Base-by-base conservation (phyloP, 441 rosid genomes). In the Erodium chrysanthum region DNA sequence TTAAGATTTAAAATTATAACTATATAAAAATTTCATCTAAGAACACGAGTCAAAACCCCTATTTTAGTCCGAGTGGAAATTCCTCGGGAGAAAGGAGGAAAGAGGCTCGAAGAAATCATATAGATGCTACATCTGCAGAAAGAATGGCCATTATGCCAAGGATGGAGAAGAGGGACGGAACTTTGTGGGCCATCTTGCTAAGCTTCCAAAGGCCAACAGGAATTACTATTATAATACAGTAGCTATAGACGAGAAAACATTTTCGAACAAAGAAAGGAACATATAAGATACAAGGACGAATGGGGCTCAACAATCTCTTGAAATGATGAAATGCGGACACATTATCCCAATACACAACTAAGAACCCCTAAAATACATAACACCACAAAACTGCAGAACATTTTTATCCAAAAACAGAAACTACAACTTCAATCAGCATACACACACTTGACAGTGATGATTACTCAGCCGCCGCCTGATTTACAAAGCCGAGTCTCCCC, bases 341-440 rank as follows among this genome's bases (percentile, higher is more conserved):
- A 15, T 10, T 0, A 17, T 7, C 22, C 2, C 8, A 52, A 52
- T 52, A 54, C 60, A 54, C 25, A 18, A 18, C 2, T 29, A 29
- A 6, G 33, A 29, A 29, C 22, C 60, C 25, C 23, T 1, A 54
- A 21, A 54, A 0, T 7, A 50, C 59, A 8, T 18, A 52, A 54
- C 11, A 54, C 60, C 7, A 20, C 25, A 54, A 54, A 18, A 54
- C 60, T 54, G 22, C 60, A 54, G 25, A 18, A 54, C 11, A 1
- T 6, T 54, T 54, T 54, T 54, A 20, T 17, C 22, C 3, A 7
- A 1, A 29, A 29, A 4, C 33, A 29, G 5, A 29, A 29, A 3
- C 33, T 29, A 29, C 33, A 54, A 20, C 60, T 54, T 54, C 23
- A 54, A 54, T 54, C 60, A 18, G 60, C 60, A 20, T 54, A 54